Conservation (phyloP, 2,329 filamentous ascomycete species). For the Lachnellula cervina region DNA sequence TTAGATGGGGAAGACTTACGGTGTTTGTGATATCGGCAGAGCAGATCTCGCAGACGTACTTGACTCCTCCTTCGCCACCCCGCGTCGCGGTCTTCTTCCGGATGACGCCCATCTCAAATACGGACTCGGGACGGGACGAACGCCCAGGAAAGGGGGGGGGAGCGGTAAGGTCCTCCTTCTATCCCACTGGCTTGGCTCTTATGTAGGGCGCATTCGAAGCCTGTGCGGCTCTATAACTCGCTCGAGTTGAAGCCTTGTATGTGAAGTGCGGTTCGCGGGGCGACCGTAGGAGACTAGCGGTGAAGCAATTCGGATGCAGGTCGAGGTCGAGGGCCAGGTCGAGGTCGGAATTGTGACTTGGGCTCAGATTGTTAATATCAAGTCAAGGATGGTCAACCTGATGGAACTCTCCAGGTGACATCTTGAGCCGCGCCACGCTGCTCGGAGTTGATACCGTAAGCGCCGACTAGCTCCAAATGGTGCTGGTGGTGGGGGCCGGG, state of each 20-base stretch:
- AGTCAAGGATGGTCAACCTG: too few species aligned
- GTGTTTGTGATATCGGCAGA: slow-evolving; percentile 96
- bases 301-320: background rate
- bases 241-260: background rate
- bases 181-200: background rate
- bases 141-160: background rate
- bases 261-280: background rate
- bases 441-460: too few species aligned
- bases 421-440: too few species aligned
- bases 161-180: background rate
- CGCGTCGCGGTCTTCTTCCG: slow-evolving; percentile 88
- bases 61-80: slow-evolving; percentile 81
- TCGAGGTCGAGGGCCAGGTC: too few species aligned
- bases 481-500: too few species aligned
- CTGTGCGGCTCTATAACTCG: background rate
- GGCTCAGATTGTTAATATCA: too few species aligned
- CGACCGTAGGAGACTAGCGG: background rate
- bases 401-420: too few species aligned
- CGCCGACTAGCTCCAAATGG: too few species aligned
- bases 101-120: slow-evolving; percentile 74
- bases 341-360: too few species aligned
- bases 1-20: slow-evolving; percentile 48
- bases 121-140: background rate
- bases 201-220: background rate
- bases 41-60: slow-evolving; percentile 97